Percentiles rank a stretch among this genome's conserved stretches.
phyloP scores from a whole-genome alignment of 164 flowering plant species.

The grape (Vitis vinifera) region DNA sequence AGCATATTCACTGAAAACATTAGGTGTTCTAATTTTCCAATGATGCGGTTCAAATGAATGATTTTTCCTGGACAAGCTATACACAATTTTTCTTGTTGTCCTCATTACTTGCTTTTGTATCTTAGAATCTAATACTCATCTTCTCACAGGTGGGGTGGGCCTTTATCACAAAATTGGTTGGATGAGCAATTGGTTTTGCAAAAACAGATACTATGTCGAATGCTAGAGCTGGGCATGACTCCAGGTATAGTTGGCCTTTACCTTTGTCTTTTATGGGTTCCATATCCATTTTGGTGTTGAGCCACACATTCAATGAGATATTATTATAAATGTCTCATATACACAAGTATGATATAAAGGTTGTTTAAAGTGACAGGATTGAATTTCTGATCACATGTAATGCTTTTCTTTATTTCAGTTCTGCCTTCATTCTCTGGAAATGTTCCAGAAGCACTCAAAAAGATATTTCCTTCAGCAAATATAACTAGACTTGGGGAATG shows the following conservation, averaged over 20 bases:
- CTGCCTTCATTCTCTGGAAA: conserved; percentile 97
- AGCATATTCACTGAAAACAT: too few relatives aligned
- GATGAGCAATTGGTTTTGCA: conserved; percentile 78
- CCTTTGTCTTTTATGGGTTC: neutral
- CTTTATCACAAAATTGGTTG: conserved; percentile 86
- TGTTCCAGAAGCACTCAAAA: conserved; percentile 81
- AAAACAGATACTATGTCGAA: conserved; percentile 76
- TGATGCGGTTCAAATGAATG: too few relatives aligned
- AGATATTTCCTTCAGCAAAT: conserved; percentile 75
- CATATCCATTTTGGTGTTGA: too few relatives aligned
- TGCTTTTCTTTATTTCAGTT: conserved; percentile 43
- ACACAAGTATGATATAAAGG: neutral
- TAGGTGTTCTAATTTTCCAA: too few relatives aligned
- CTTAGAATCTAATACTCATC: neutral
- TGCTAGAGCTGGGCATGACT: conserved; percentile 94
- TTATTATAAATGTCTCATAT: conserved; percentile 1
- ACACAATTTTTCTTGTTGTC: too few relatives aligned
- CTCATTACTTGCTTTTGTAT: neutral
- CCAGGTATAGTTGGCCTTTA: conserved; percentile 59
- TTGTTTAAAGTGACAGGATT: neutral
- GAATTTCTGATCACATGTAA: neutral
- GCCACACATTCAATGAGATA: neutral
- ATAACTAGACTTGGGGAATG: conserved; percentile 91
- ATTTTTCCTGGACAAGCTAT: too few relatives aligned
- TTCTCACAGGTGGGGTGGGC: conserved; percentile 92